These are phyloP conservation scores for Epichloe elymi DNA, from an alignment of 2,329 filamentous ascomycete genomes.

Conservation along the genomic window DNA sequence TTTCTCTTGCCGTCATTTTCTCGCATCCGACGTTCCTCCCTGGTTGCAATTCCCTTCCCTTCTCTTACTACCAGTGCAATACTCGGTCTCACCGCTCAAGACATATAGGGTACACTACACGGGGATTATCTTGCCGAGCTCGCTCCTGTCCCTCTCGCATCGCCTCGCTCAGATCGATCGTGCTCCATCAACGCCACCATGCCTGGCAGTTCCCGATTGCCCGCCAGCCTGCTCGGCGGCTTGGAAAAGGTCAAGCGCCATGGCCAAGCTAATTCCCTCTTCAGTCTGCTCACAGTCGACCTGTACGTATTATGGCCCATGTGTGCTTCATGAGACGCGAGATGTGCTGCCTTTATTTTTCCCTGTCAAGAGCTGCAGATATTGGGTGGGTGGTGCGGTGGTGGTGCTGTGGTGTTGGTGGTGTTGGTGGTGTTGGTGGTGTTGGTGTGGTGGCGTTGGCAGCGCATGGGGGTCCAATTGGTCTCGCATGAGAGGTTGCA, in stretches of 20 bases:
- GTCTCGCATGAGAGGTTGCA: background rate
- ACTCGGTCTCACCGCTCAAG: background rate
- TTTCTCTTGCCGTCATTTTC: background rate
- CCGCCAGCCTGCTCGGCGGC: constrained; percentile 56
- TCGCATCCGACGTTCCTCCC: background rate
- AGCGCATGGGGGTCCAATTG: background rate
- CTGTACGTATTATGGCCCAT: constrained; percentile 36
- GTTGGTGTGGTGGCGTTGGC: background rate
- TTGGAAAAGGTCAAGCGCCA: constrained; percentile 47
- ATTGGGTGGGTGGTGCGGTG: background rate
- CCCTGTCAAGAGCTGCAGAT: background rate
- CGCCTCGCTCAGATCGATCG: background rate
- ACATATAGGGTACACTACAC: background rate
- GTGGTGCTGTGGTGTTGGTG: no score
- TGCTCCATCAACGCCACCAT: constrained; percentile 24
- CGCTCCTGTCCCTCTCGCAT: background rate
- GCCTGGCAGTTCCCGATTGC: constrained; percentile 57
- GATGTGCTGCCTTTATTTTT: no score
- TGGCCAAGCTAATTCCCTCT: constrained; percentile 32
- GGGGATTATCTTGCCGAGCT: background rate
- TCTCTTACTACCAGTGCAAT: background rate
- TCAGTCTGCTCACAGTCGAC: constrained; percentile 58
- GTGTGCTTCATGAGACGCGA: background rate
- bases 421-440: background rate
- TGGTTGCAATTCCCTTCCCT: background rate